Conservation (phyloP, 2,329 filamentous ascomycete species). For the Fusarium gaditjirri region DNA sequence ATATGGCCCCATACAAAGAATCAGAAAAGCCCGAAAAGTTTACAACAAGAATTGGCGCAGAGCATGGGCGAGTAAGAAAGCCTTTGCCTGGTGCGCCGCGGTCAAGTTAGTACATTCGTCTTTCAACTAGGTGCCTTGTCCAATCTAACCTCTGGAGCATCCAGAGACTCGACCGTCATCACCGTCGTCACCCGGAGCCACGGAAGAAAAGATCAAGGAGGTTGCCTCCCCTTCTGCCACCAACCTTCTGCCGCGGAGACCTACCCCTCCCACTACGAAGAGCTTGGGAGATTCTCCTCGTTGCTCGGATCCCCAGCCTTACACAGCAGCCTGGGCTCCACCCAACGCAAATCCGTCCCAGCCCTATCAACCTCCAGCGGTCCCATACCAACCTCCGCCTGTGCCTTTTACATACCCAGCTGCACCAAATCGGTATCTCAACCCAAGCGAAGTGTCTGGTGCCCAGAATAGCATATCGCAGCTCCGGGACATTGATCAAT, state of each 20-base stretch:
- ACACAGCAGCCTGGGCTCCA: not conserved
- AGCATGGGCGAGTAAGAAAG: not conserved
- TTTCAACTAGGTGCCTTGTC: not conserved
- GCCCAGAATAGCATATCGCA: not conserved
- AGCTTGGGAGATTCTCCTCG: not conserved
- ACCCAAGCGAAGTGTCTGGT: not conserved
- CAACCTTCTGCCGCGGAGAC: rapidly evolving
- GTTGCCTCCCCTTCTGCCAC: not conserved
- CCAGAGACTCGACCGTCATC: not conserved
- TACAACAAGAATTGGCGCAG: not conserved
- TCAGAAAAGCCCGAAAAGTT: not conserved
- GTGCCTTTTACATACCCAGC: not conserved
- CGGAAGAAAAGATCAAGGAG: not conserved
- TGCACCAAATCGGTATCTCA: not conserved
- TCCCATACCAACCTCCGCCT: not conserved
- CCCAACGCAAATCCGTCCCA: not conserved
- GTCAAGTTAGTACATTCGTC: not conserved
- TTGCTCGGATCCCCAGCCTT: not conserved
- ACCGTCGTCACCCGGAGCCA: rapidly evolving
- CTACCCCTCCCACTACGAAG: not conserved
- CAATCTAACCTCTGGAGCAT: not conserved
- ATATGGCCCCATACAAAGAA: not conserved
- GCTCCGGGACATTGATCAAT: not conserved
- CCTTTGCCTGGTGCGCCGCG: not conserved
- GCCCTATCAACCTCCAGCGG: not conserved